phyloP scores from a whole-genome alignment of 1,284 basidiomycete species.

The Sporisorium sorghi region DNA sequence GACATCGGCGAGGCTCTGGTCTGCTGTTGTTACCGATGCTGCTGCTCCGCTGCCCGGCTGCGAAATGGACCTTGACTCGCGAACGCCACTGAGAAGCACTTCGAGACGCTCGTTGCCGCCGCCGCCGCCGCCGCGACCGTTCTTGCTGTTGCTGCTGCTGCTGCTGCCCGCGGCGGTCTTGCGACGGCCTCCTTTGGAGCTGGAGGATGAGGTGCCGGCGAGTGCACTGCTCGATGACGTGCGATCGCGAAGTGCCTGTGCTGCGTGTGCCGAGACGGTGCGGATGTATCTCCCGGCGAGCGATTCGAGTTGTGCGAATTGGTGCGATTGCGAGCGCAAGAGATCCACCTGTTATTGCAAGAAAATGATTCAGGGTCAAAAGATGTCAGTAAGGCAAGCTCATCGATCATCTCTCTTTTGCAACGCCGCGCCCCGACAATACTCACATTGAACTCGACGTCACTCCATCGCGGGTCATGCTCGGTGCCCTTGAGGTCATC shows the following conservation, averaged over 20 bases:
- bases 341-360: slow-evolving; percentile 26
- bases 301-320: slow-evolving; percentile 50
- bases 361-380: background rate
- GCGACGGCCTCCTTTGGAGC: slow-evolving; percentile 32
- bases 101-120: slow-evolving; percentile 48
- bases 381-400: background rate
- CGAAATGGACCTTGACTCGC: slow-evolving; percentile 42
- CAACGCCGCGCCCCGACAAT: too few species aligned
- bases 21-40: too few species aligned
- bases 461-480: slow-evolving; percentile 49
- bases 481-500: slow-evolving; percentile 49
- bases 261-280: slow-evolving; percentile 49
- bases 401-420: background rate
- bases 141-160: too few species aligned
- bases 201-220: slow-evolving; percentile 26
- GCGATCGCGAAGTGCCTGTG: slow-evolving; percentile 52
- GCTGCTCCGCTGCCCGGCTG: slow-evolving; percentile 2
- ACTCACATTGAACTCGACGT: slow-evolving; percentile 52
- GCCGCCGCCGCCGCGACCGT: slow-evolving; percentile 25
- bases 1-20: slow-evolving; percentile 33
- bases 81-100: slow-evolving; percentile 47
- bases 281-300: slow-evolving; percentile 47
- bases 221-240: slow-evolving; percentile 40
- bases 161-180: slow-evolving; percentile 18
- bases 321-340: slow-evolving; percentile 45